Evolutionary conservation across 1,139 yeast genomes (phyloP).

Genomic region (Suhomyces maxii): DNA sequence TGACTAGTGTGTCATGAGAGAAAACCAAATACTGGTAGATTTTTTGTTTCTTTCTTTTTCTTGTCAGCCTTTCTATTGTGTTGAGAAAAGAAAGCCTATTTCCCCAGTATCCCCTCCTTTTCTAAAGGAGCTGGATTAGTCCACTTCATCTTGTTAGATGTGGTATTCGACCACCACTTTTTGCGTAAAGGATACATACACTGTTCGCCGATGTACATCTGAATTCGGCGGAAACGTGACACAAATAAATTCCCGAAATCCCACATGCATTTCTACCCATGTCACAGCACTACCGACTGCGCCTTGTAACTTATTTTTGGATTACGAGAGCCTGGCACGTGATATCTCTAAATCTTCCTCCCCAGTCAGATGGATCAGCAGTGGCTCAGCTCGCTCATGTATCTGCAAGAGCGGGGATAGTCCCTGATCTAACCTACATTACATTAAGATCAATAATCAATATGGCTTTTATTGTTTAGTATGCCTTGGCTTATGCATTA

Average conservation of each 20-base stretch:
- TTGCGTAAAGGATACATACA: neutral
- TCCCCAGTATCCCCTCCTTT: too few species aligned
- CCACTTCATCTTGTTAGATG: neutral
- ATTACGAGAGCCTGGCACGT: neutral
- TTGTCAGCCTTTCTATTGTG: neutral
- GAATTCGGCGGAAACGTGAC: conserved; percentile 5
- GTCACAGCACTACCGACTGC: neutral
- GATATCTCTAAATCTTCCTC: neutral
- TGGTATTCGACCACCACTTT: neutral
- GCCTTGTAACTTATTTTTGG: neutral
- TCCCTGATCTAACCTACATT: too few species aligned
- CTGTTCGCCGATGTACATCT: conserved; percentile 2
- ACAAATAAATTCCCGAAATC: neutral
- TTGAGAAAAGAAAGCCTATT: too few species aligned
- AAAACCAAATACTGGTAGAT: neutral
- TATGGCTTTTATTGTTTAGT: too few species aligned
- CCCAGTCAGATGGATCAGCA: neutral
- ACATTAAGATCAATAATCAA: too few species aligned
- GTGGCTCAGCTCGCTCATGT: neutral
- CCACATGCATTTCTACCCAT: neutral
- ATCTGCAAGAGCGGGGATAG: neutral
- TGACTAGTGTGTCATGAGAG: neutral
- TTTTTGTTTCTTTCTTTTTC: neutral
- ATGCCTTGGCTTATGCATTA: too few species aligned
- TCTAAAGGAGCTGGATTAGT: too few species aligned